Conservation (phyloP, 2,329 filamentous ascomycete genomes). For the Penicillium sp. region DNA sequence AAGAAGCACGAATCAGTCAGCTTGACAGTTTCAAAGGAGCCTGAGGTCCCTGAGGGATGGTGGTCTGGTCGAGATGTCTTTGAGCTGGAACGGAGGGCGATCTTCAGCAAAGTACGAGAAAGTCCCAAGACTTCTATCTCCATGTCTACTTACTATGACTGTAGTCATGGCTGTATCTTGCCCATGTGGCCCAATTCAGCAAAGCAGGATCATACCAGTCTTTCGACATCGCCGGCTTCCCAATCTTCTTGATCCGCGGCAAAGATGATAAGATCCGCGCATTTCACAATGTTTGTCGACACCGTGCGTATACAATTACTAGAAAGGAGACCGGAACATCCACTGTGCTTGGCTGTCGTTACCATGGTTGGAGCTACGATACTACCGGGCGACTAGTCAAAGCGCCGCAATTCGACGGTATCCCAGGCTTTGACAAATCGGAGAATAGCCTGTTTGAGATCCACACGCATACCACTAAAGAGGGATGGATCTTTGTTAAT, state of each 20-base stretch:
- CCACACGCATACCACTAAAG: slow-evolving; percentile 22
- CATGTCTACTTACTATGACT: not conserved
- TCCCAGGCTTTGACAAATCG: slow-evolving; percentile 58
- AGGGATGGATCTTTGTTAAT: slow-evolving; percentile 33
- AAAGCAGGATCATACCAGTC: slow-evolving; percentile 60
- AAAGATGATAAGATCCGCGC: slow-evolving; percentile 56
- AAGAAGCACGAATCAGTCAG: not conserved
- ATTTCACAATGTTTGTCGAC: slow-evolving; percentile 65
- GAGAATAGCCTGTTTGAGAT: slow-evolving; percentile 56
- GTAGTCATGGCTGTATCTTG: slow-evolving; percentile 40
- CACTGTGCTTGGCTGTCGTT: slow-evolving; percentile 59
- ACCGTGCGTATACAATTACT: slow-evolving; percentile 62
- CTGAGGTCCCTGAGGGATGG: slow-evolving; percentile 43
- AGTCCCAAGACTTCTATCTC: not conserved
- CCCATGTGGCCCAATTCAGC: slow-evolving; percentile 48
- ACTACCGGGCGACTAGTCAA: slow-evolving; percentile 60
- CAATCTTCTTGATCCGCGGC: slow-evolving; percentile 57
- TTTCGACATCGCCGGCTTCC: slow-evolving; percentile 58
- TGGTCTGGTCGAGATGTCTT: slow-evolving; percentile 46
- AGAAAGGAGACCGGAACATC: slow-evolving; percentile 53
- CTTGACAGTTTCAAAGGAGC: slow-evolving; percentile 39
- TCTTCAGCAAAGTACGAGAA: slow-evolving; percentile 50
- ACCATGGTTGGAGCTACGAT: slow-evolving; percentile 66
- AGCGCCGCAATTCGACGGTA: slow-evolving; percentile 59
- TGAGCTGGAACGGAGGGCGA: slow-evolving; percentile 51